Evolutionary conservation across 2,329 filamentous ascomycete species (phyloP), one percentile per base, ranked within the genome.

Genomic region (Colletotrichum paranaense): DNA sequence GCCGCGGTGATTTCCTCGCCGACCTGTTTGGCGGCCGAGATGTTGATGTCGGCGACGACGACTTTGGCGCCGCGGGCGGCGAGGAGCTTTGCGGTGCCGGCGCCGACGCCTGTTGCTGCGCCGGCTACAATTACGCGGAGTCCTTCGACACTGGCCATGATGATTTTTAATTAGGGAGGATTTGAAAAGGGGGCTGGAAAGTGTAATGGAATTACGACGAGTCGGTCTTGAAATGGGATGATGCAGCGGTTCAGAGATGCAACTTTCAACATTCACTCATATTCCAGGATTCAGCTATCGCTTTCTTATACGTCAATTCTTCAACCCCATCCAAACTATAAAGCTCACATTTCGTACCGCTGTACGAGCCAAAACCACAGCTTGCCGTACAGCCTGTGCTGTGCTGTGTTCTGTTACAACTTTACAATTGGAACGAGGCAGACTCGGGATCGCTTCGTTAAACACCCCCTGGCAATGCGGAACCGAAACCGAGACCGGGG

Each of bases 401-500:
- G 11, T 38, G 35, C 35, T 38, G 11, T 38, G 35, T 30, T 30
- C 35, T 14, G 35, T 38, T 38, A 38, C 35, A 38, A 38, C 35
- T 38, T 38, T 30, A 30, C 28, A 8, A 30, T 30, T 30, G 28
- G 28, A 38, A 38, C 35, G 5, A 42, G 38, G 38, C 38, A 19
- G 38, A 42, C 30, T 59, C 30, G 56, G 56, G 56, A 22, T 59
- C 56, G 56, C 28, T 2, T 14, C n/a, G 35, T 42, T 19, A 26
- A 4, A 3, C 30, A 11, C 24, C 49, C 58, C 35, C 65, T 28
- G 32, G 56, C 0, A 59, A 59, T 59, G 56, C 56, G 66, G 62
- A 22, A 55, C 66, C 66, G 66, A 68, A 52, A 68, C 66, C 66
- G 66, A 68, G 32, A 63, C 42, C 58, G 66, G 46, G 19, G 49